These are phyloP conservation scores for Penicillium sp. DNA, from an alignment of 2,329 filamentous ascomycete species.

Conservation along the genomic window DNA sequence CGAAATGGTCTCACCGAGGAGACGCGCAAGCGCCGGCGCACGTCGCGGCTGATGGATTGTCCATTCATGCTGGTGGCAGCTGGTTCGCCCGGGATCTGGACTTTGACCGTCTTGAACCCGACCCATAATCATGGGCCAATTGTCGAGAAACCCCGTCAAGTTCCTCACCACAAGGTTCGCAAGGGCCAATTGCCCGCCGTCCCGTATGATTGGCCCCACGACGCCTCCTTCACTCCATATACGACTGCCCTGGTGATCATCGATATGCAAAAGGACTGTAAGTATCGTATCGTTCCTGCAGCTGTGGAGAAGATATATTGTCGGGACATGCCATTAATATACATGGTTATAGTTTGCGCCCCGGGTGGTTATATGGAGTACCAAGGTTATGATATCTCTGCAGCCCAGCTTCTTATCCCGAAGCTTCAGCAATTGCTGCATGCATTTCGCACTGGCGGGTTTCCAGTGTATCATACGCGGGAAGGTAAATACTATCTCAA, in stretches of 20 bases:
- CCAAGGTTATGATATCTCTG: slow-evolving; percentile 50
- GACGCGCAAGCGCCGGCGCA: slow-evolving; percentile 48
- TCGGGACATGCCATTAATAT: too few relatives aligned
- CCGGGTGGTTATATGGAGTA: slow-evolving; percentile 50
- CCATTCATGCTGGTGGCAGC: slow-evolving; percentile 51
- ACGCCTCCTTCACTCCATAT: slow-evolving; percentile 48
- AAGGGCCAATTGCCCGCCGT: slow-evolving; percentile 48
- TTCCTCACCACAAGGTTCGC: slow-evolving; percentile 47
- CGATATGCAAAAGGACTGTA: slow-evolving; percentile 56
- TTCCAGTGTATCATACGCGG: slow-evolving; percentile 51
- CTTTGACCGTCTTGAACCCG: slow-evolving; percentile 46
- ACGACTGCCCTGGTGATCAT: slow-evolving; percentile 53
- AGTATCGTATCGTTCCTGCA: slow-evolving; percentile 21
- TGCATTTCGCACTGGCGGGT: slow-evolving; percentile 44
- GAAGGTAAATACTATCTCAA: slow-evolving; percentile 40
- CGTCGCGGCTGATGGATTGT: slow-evolving; percentile 50
- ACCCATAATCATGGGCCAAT: slow-evolving; percentile 50
- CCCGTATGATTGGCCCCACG: slow-evolving; percentile 54
- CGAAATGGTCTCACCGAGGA: slow-evolving; percentile 51
- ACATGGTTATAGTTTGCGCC: slow-evolving; percentile 45
- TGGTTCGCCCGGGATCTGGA: slow-evolving; percentile 50
- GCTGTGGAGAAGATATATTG: too few relatives aligned
- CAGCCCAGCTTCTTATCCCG: slow-evolving; percentile 45
- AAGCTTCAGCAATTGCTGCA: slow-evolving; percentile 44
- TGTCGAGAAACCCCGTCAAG: slow-evolving; percentile 45